Base-by-base conservation (phyloP, 768 basidiomycete genomes). In the Gymnopilus junonius region DNA sequence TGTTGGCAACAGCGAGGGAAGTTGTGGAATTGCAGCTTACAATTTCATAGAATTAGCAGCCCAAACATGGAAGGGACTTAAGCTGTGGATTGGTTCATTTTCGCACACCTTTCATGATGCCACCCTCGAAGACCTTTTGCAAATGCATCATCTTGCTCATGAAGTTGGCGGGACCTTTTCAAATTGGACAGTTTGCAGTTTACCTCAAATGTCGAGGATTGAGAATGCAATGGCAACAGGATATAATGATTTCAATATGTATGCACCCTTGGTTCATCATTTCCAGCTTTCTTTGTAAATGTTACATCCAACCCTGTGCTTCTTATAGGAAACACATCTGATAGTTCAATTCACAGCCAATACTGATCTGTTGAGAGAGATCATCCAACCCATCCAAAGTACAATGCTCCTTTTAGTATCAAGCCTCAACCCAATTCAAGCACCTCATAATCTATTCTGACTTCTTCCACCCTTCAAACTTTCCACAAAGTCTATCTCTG, bases 1-100 rank as follows among this genome's bases (percentile, higher is more conserved):
- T 2, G 8, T 15, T 17, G 37, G 35, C 8, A 65, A 62, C 55
- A 63, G 67, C 21, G 64, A 60, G 8, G 67, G 68, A 12, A 68
- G 66, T 31, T 71, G 71, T 58, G 70, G 65, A 12, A 48, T 73
- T 32, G 66, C 66, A 21, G 62, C 62, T 2, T 43, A 57, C 20
- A 70, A 69, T 57, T 70, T 67, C 35, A 48, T 69, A 27, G n/a
- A n/a, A n/a, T n/a, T n/a, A n/a, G n/a, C n/a, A n/a, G n/a, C n/a
- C n/a, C n/a, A n/a, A n/a, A n/a, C n/a, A n/a, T 59, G 69, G 32
- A 39, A 32, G 10, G 48, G 37, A n/a, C 42, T 64, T 39, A 45
- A 46, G 8, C 40, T 42, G 45, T 68, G 66, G 69, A 40, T 32
- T 37, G 55, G 59, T 32, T 27, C 39, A 1, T 8, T 23, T 11